Evolutionary conservation across 768 basidiomycete species (phyloP).

Genomic region (Kondoa malvinella): DNA sequence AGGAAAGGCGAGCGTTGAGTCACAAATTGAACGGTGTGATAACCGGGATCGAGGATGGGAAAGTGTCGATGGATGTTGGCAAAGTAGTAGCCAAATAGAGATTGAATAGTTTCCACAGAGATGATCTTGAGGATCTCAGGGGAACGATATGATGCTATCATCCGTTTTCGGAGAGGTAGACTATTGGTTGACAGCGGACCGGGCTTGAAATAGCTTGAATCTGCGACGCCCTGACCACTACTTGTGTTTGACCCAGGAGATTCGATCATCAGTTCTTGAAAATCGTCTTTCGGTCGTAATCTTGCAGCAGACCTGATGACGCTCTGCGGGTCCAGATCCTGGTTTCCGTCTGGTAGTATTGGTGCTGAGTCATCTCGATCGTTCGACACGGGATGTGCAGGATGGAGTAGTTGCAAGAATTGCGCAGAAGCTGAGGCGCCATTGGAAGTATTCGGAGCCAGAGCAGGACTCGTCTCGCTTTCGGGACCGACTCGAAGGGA

Average conservation of each 20-base stretch:
- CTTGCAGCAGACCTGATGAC: neutral
- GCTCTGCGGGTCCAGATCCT: neutral
- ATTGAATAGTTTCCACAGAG: neutral
- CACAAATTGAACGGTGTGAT: neutral
- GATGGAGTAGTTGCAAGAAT: neutral
- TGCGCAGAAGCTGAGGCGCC: neutral
- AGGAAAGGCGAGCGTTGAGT: neutral
- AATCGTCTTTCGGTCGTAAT: neutral
- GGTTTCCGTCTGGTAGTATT: neutral
- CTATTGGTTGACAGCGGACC: neutral
- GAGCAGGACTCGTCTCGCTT: neutral
- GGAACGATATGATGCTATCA: neutral
- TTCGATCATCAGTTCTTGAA: neutral
- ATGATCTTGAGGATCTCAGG: neutral
- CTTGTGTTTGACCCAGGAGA: neutral
- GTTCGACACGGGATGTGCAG: neutral
- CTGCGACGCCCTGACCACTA: neutral
- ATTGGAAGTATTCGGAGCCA: neutral
- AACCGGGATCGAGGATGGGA: constrained; percentile 1
- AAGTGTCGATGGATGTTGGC: neutral
- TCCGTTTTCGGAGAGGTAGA: neutral
- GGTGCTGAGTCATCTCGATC: neutral
- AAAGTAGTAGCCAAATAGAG: neutral
- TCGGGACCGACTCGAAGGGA: neutral
- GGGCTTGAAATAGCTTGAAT: neutral